Percentiles rank a stretch among this genome's conserved stretches.
phyloP scores from a whole-genome alignment of 371 early-diverging fungal genomes.

The Actinomortierella ambigua region DNA sequence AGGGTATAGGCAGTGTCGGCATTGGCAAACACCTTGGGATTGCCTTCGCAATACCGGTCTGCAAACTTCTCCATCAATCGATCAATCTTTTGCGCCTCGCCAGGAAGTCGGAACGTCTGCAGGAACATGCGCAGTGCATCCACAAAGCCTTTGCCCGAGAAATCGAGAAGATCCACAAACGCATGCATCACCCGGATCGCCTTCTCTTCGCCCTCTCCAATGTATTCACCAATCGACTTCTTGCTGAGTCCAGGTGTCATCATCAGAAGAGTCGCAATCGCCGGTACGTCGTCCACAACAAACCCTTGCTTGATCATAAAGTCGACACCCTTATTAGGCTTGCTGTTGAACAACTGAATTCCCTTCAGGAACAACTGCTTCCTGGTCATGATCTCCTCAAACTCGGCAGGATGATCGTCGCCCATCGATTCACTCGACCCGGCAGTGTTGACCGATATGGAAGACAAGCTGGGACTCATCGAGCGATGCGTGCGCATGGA shows the following conservation, averaged over 20 bases:
- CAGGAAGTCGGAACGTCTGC: constrained; percentile 78
- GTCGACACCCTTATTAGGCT: constrained; percentile 76
- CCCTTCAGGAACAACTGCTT: constrained; percentile 71
- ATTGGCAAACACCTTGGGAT: constrained; percentile 62
- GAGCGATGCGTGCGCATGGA: constrained; percentile 42
- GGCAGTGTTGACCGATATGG: constrained; percentile 35
- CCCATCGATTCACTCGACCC: constrained; percentile 43
- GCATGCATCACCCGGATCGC: constrained; percentile 77
- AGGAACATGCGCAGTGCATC: constrained; percentile 76
- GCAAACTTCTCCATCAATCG: constrained; percentile 86
- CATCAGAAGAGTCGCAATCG: constrained; percentile 65
- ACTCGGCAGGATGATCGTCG: constrained; percentile 68
- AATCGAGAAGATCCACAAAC: constrained; percentile 77
- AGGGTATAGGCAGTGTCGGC: constrained; percentile 78
- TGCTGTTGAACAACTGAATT: constrained; percentile 67
- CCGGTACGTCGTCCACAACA: constrained; percentile 59
- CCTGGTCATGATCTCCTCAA: constrained; percentile 65
- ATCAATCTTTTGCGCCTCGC: constrained; percentile 87
- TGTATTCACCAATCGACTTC: constrained; percentile 76
- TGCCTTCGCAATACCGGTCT: constrained; percentile 69
- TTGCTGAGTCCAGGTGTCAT: constrained; percentile 70
- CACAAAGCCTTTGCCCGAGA: constrained; percentile 64
- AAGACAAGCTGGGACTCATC: constrained; percentile 21
- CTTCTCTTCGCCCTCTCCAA: constrained; percentile 78
- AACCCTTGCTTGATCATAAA: constrained; percentile 63